Conservation (phyloP, 768 basidiomycete species). For the Pleurotus citrinopileatus region DNA sequence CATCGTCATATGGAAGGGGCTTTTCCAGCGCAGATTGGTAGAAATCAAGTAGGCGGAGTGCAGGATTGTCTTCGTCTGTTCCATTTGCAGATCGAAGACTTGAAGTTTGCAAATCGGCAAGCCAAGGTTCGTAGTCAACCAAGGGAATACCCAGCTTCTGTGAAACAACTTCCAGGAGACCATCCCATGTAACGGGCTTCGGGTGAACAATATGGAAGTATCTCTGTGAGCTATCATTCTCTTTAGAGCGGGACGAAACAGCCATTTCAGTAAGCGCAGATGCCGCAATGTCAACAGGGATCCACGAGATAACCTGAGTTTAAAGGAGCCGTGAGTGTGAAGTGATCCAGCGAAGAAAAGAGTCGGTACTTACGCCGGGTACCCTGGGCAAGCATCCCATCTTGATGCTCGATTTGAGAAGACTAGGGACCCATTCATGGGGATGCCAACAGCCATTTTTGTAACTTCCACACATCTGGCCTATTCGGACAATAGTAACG, state of each 20-base stretch:
- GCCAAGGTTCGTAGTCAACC: conserved; percentile 28
- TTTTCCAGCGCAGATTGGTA: conserved; percentile 18
- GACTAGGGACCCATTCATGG: conserved; percentile 41
- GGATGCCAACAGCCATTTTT: conserved; percentile 39
- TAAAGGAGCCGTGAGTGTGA: neutral
- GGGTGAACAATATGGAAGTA: conserved; percentile 26
- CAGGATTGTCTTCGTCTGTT: conserved; percentile 18
- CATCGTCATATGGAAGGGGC: conserved; percentile 12
- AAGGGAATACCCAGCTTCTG: conserved; percentile 23
- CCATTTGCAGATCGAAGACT: conserved; percentile 6
- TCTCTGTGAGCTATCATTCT: conserved; percentile 4
- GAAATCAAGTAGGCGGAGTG: conserved; percentile 26
- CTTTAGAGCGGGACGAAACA: conserved; percentile 8
- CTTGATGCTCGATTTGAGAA: conserved; percentile 28
- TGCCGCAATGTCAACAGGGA: conserved; percentile 29
- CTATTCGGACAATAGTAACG: conserved; percentile 36
- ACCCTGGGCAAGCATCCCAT: conserved; percentile 29
- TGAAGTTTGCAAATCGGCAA: conserved; percentile 20
- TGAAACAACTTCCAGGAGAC: conserved; percentile 19
- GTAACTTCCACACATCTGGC: conserved; percentile 40
- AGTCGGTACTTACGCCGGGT: neutral
- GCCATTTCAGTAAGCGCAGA: conserved; percentile 23
- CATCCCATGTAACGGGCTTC: conserved; percentile 20
- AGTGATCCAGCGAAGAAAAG: neutral
- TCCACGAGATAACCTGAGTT: conserved; percentile 23